Evolutionary conservation across 257 asterid genomes (phyloP).

Genomic region (Verbascum thapsus): DNA sequence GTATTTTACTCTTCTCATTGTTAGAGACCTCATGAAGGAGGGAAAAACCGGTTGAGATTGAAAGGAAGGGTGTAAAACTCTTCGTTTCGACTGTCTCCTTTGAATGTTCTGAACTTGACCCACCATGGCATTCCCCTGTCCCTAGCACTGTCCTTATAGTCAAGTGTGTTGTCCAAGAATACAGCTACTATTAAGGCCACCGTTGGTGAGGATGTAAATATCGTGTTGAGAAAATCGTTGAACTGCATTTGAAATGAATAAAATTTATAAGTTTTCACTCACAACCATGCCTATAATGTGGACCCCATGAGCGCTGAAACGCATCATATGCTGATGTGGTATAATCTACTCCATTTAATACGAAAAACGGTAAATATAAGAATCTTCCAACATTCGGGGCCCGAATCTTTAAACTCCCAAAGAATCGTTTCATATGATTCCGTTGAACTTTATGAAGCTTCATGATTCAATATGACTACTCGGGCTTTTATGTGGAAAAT

Average conservation of each 20-base stretch:
- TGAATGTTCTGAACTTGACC: conserved; percentile 86
- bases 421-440: too few relatives aligned
- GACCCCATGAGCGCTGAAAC: too few relatives aligned
- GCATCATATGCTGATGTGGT: too few relatives aligned
- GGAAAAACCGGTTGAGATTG: conserved; percentile 93
- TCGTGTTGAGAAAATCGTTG: conserved; percentile 89
- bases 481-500: neutral
- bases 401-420: too few relatives aligned
- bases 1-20: neutral
- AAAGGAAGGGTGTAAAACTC: conserved; percentile 98
- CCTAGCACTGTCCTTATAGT: conserved; percentile 80
- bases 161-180: conserved; percentile 93
- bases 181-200: conserved; percentile 79
- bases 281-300: too few relatives aligned
- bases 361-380: too few relatives aligned
- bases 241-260: conserved; percentile 51
- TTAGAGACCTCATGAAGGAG: conserved; percentile 95
- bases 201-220: conserved; percentile 79
- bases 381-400: too few relatives aligned
- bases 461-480: neutral
- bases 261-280: too few relatives aligned
- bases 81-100: conserved; percentile 91
- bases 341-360: too few relatives aligned
- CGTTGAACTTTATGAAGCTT: neutral
- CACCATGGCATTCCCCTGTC: conserved; percentile 99